Evolutionary conservation across 2,329 filamentous ascomycete genomes (phyloP), one percentile per base, ranked within the genome.

Genomic region (Fusarium buharicum): DNA sequence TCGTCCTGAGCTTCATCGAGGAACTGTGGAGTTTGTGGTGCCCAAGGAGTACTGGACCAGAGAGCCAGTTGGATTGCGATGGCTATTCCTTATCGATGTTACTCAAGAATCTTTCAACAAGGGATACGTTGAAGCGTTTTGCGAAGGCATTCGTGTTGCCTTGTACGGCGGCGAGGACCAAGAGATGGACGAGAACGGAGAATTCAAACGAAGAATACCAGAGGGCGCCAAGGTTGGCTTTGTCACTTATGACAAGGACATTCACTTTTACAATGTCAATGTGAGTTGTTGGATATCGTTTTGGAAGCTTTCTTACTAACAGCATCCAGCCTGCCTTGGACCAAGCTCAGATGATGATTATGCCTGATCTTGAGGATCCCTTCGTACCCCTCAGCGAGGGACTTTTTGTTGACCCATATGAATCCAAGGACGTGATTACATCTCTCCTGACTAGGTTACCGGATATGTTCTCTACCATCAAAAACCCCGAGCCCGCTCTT

Each of bases 1-100:
- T 73, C 85, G 95, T 48, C 93, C 94, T 0, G 95, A 99, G 78
- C 82, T 99, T 70, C 91, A 89, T 70, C 86, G 92, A 53, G 95
- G 95, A 33, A 98, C 95, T 0, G 94, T 98, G 40, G 95, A 99
- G 74, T 99, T 96, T 73, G 83, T 95, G 58, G 96, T 99, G 13
- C 95, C 95, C 14, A 98, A 97, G 79, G 95, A 99, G 78, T 99
- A 99, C 78, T 99, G 93, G 92, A 94, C 92, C 20, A 95, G 94
- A 75, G 90, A 96, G 74, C 95, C 95, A 1, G 91, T 95, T 13
- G 93, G 92, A 20, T 75, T 98, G 69, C 88, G 90, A 57, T 96
- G 90, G 86, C 80, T 99, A 11, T 99, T 99, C 75, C 76, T 97
- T 62, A 91, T 99, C 54, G 95, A 99, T 75, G 93, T 96, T 36